Base-by-base conservation (phyloP, 129 eudicot genomes). In the Cynara cardunculus region DNA sequence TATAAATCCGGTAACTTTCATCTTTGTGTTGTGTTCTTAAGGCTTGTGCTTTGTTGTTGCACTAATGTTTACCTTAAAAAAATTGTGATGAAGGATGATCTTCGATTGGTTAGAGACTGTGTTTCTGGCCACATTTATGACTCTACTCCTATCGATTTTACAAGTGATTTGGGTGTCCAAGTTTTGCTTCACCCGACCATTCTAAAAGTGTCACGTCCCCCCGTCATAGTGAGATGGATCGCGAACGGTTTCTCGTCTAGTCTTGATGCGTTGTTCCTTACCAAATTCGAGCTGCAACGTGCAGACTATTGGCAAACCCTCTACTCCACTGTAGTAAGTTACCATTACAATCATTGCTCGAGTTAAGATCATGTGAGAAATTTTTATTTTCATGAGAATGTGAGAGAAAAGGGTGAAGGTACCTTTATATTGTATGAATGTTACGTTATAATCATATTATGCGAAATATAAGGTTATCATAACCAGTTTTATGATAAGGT, bases 281-380 rank as follows among this genome's bases (percentile, higher is more conserved):
- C 76, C 85, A 90, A 82, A 87, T 87, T 85, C 49, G 99, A 95
- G 82, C 67, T 90, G 0, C 97, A 92, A 70, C 97, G 97, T 53
- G 99, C 99, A 6, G 97, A 92, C 81, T 95, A 89, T 79, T 95
- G 99, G 99, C 99, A 95, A 82, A 92, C 95, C 72, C 84, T 95
- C 37, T 95, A 90, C 81, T 53, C 97, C 31, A 83, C 93, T 22
- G 61, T 91, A 5, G 99, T 95, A 88, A 90, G 97, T 82, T 53
- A 53, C 64, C 64, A 53, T 53, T 53, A 56, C 2, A 14, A 19
- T 56, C 18, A 49, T 49, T 8, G 22, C 62, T 49, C 6, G 62
- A 49, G 8, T 49, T 22, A 49, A 22, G 62, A 49, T 49, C 22
- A 49, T 49, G 22, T 49, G 62, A 49, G 5, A 49, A 49, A 49